These are phyloP conservation scores for Metahyphopichia silvanorum DNA, from an alignment of 805 yeast species.

Conservation along the genomic window DNA sequence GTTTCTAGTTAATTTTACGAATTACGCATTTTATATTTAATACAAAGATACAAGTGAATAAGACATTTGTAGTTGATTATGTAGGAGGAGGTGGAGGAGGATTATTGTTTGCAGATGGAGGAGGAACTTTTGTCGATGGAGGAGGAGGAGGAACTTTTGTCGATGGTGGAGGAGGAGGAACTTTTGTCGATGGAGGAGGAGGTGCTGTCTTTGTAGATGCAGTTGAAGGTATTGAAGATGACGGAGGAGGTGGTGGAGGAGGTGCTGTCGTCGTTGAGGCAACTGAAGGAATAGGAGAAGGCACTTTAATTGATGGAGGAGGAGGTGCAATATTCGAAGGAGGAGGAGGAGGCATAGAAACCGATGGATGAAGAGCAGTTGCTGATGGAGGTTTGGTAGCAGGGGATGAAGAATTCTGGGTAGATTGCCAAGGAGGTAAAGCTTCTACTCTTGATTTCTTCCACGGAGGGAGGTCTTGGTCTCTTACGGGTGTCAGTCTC, in stretches of 20 bases:
- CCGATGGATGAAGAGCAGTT: too few relatives aligned
- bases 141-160: constrained; percentile 12
- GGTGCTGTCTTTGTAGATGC: constrained; percentile 6
- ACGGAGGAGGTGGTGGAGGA: constrained; percentile 9
- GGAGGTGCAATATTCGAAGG: constrained; percentile 13
- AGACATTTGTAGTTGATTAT: not conserved
- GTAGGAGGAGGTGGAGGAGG: constrained; percentile 8
- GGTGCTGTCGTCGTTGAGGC: constrained; percentile 8
- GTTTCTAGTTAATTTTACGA: too few relatives aligned
- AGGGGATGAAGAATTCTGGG: too few relatives aligned
- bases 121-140: constrained; percentile 14
- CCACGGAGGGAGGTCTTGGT: constrained; percentile 20
- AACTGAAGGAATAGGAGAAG: constrained; percentile 18
- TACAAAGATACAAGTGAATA: not conserved
- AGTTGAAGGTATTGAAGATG: constrained; percentile 8
- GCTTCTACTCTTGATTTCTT: constrained; percentile 19
- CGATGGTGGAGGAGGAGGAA: constrained; percentile 16
- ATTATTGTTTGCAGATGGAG: constrained; percentile 16
- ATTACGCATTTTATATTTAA: not conserved
- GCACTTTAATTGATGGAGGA: constrained; percentile 7
- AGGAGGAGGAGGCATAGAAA: constrained; percentile 4
- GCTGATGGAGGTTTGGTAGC: too few relatives aligned
- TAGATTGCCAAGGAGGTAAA: constrained; percentile 22
- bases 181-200: constrained; percentile 5
- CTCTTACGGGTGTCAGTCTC: not conserved